Base-by-base conservation (phyloP, 805 yeast genomes). In the Zygotorulaspora florentina region DNA sequence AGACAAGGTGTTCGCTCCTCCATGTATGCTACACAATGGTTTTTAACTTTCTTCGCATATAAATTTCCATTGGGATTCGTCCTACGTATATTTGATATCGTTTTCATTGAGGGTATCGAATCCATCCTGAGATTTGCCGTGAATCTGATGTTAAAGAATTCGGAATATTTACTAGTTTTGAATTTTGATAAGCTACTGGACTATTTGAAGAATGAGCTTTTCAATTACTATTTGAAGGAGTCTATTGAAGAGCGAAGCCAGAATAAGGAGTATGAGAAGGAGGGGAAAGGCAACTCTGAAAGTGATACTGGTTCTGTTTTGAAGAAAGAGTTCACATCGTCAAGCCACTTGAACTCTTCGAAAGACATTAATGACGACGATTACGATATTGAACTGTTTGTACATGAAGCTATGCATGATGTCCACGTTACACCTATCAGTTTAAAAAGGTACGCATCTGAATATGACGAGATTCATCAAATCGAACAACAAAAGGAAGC, bases 1-100 rank as follows among this genome's bases (percentile, higher is more conserved):
- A 80, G 89, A 51, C 95, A 91, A 65, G 97, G 97, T 5, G 81
- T 93, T 18, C 77, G 83, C 50, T 85, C 96, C 2, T 84, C 95
- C 17, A 91, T 91, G 98, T 93, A 87, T 71, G 98, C 97, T 0
- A 83, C 96, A 1, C 98, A 93, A 66, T 93, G 99, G 99, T 91
- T 93, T 60, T 74, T 93, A 56, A 93, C 98, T 0, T 76, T 93
- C 53, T 93, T 93, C 67, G 95, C 96, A 6, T 93, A 93, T 71
- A 88, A 88, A 62, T 91, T 93, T 64, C 98, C 99, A 12, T 70
- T 90, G 41, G 86, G 81, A 46, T 83, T 91, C 61, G 97, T 93
- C 18, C 69, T 88, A 52, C 74, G 97, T 50, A 87, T 93, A 34
- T 87, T 79, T 64, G 99, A 93, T 68, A 77, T 87, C 49, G 81